Percentiles rank a stretch among this genome's conserved stretches.
Conservation (phyloP, 2,329 filamentous ascomycete genomes). For the Sphaerulina vaccinii region DNA sequence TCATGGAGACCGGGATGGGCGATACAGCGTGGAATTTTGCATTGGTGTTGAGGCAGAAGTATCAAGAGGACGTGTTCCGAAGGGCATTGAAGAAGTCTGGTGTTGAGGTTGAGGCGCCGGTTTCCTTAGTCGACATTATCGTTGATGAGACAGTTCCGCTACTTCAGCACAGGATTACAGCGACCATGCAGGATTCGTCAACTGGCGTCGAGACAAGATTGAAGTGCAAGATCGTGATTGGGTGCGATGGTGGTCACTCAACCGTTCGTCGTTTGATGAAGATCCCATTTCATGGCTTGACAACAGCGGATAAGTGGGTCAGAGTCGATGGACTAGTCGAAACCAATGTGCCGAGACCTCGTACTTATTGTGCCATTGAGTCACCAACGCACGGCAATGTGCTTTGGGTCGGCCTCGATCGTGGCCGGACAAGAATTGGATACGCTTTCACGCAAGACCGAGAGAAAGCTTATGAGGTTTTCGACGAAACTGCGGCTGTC, state of each 20-base stretch:
- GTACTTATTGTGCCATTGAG: conserved; percentile 53
- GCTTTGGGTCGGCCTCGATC: conserved; percentile 56
- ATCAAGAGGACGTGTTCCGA: conserved; percentile 55
- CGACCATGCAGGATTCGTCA: conserved; percentile 22
- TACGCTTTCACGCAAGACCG: conserved; percentile 51
- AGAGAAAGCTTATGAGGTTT: conserved; percentile 22
- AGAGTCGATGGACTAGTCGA: conserved; percentile 53
- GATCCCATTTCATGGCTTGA: conserved; percentile 53
- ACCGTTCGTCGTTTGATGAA: conserved; percentile 56
- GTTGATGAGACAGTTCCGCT: conserved; percentile 36
- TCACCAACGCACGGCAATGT: conserved; percentile 49
- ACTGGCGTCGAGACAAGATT: conserved; percentile 38
- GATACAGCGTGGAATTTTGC: conserved; percentile 54
- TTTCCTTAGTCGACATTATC: conserved; percentile 41
- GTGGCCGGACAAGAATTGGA: conserved; percentile 55
- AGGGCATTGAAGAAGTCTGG: conserved; percentile 37
- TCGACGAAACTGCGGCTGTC: conserved; percentile 30
- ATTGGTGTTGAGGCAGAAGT: conserved; percentile 56
- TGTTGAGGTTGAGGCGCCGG: conserved; percentile 38
- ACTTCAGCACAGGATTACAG: conserved; percentile 33
- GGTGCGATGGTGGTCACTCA: conserved; percentile 71
- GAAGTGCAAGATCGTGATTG: conserved; percentile 63
- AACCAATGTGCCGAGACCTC: conserved; percentile 50
- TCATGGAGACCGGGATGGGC: conserved; percentile 18
- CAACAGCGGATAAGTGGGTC: conserved; percentile 55